Conservation (phyloP, 306 rosid genomes). For the Glycine soja region DNA sequence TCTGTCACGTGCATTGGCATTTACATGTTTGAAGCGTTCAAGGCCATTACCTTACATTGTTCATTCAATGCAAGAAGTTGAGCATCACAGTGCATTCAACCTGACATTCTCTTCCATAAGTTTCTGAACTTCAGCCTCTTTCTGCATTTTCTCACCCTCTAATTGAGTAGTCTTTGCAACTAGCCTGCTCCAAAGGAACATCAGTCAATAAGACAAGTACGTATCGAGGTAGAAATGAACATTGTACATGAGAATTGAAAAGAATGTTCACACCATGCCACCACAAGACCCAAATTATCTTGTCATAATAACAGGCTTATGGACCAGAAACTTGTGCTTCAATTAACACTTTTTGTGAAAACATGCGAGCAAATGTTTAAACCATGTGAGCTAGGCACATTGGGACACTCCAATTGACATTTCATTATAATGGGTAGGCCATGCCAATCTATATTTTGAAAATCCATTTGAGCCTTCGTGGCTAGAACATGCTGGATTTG, state of each 20-base stretch:
- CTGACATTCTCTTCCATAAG: conserved; percentile 88
- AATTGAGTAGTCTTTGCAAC: conserved; percentile 78
- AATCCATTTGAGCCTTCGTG: background rate
- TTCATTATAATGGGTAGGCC: background rate
- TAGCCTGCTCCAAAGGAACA: conserved; percentile 63
- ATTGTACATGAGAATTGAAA: background rate
- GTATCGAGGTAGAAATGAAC: conserved; percentile 8
- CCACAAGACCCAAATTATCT: background rate
- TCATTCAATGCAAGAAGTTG: conserved; percentile 90
- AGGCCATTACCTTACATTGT: conserved; percentile 93
- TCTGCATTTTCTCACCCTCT: conserved; percentile 90
- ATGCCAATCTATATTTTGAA: background rate
- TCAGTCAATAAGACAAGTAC: conserved; percentile 34
- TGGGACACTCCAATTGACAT: conserved; percentile 11
- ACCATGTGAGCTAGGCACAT: background rate
- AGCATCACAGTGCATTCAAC: conserved; percentile 85
- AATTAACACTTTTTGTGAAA: background rate
- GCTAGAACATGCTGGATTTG: background rate
- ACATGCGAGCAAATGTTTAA: background rate
- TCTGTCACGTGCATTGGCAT: conserved; percentile 10
- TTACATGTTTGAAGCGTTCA: conserved; percentile 74
- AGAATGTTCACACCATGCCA: background rate
- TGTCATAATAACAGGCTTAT: background rate
- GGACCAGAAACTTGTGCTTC: background rate
- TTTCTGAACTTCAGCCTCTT: conserved; percentile 87